These are phyloP conservation scores for Yamadazyma buinensis DNA, from an alignment of 1,139 yeast genomes.

Conservation along the genomic window DNA sequence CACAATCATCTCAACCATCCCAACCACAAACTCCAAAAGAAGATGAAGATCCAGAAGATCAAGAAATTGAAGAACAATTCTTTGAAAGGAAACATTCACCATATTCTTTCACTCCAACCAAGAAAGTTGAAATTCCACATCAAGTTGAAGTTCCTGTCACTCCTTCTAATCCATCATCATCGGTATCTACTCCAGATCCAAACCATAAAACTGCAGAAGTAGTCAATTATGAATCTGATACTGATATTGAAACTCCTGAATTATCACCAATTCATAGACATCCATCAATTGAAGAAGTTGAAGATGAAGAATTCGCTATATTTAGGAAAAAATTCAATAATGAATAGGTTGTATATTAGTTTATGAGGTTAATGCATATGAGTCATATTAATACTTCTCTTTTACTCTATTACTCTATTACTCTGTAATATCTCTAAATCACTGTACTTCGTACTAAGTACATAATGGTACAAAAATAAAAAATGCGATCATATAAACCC, in stretches of 20 bases:
- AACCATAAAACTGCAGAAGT: conserved; percentile 15
- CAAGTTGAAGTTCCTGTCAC: background rate
- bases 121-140: background rate
- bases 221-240: conserved; percentile 2
- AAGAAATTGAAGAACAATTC: background rate
- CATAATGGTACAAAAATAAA: too few species aligned
- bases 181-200: background rate
- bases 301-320: conserved; percentile 43
- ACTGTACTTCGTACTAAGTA: too few species aligned
- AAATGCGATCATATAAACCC: too few species aligned
- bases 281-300: conserved; percentile 41
- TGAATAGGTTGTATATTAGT: too few species aligned
- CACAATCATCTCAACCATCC: conserved; percentile 5
- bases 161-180: conserved; percentile 3
- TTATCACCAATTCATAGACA: conserved; percentile 14
- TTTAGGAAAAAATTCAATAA: conserved; percentile 36
- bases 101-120: conserved; percentile 1
- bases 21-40: background rate
- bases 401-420: too few species aligned
- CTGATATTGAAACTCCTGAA: conserved; percentile 4
- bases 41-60: background rate
- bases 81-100: conserved; percentile 2
- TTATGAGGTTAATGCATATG: too few species aligned
- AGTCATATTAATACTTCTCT: conserved; percentile 5
- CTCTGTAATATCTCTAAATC: too few species aligned